Evolutionary conservation across 768 basidiomycete genomes (phyloP).

Genomic region (Boletus vermiculosoides): DNA sequence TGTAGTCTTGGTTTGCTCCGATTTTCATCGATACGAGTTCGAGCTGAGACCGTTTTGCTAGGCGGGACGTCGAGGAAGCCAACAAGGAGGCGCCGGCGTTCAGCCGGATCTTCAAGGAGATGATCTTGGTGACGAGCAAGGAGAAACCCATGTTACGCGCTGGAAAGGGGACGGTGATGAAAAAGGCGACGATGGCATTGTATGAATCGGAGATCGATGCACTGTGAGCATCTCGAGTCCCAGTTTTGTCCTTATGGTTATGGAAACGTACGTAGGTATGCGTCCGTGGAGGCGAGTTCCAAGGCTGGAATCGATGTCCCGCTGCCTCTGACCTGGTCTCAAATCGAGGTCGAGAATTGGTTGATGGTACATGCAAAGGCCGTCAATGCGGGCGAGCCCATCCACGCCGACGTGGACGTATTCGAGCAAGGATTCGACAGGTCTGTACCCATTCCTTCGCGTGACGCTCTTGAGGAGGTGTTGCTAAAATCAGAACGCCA

Average conservation of each 20-base stretch:
- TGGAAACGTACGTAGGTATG: conserved; percentile 23
- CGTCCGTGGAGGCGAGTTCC: conserved; percentile 26
- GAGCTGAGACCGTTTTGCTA: conserved; percentile 5
- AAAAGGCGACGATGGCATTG: conserved; percentile 37
- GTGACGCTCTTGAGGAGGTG: too few species aligned
- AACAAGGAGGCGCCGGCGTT: conserved; percentile 40
- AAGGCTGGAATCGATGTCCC: conserved; percentile 23
- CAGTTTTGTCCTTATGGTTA: not conserved
- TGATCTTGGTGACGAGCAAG: conserved; percentile 45
- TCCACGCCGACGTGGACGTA: conserved; percentile 19
- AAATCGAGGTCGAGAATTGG: conserved; percentile 25
- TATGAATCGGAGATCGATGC: conserved; percentile 48
- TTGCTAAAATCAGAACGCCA: too few species aligned
- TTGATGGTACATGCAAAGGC: conserved; percentile 24
- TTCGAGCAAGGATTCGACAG: conserved; percentile 40
- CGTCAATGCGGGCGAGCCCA: conserved; percentile 11
- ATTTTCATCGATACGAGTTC: too few species aligned
- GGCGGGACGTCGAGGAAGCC: conserved; percentile 42
- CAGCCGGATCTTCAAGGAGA: conserved; percentile 49
- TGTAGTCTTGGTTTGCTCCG: not conserved
- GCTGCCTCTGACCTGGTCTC: conserved; percentile 26
- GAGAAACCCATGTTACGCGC: conserved; percentile 45
- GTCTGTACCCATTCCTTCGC: conserved; percentile 7
- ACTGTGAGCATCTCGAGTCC: conserved; percentile 31
- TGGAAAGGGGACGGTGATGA: conserved; percentile 46